Evolutionary conservation across 768 basidiomycete species (phyloP).

Genomic region (Panaeolus papilionaceus): DNA sequence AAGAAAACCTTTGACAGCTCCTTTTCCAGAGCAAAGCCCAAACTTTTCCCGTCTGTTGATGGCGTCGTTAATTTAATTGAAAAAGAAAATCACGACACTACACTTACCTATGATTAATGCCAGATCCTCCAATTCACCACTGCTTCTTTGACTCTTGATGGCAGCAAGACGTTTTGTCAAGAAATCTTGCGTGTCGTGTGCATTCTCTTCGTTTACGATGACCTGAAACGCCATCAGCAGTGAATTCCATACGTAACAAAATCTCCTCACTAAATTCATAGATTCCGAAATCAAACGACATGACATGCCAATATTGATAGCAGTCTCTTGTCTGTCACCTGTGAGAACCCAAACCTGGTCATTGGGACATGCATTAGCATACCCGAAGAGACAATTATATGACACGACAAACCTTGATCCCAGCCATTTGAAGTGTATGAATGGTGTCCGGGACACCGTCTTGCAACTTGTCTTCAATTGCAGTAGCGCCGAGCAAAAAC

Average conservation of each 20-base stretch:
- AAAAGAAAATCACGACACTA: conserved; percentile 23
- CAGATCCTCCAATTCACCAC: conserved; percentile 93
- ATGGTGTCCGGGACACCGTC: conserved; percentile 99
- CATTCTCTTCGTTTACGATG: conserved; percentile 90
- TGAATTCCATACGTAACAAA: conserved; percentile 7
- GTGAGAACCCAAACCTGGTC: conserved; percentile 94
- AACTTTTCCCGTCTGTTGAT: conserved; percentile 87
- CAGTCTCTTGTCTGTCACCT: conserved; percentile 98
- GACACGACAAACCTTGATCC: conserved; percentile 73
- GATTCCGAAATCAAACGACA: conserved; percentile 97
- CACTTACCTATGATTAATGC: conserved; percentile 88
- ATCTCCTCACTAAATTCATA: conserved; percentile 85
- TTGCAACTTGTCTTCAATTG: conserved; percentile 98
- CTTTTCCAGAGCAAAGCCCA: conserved; percentile 93
- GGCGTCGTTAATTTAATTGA: conserved; percentile 19
- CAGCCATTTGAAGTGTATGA: conserved; percentile 96
- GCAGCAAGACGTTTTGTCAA: conserved; percentile 88
- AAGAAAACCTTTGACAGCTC: conserved; percentile 88
- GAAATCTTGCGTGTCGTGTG: conserved; percentile 84
- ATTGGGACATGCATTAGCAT: conserved; percentile 4
- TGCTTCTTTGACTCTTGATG: conserved; percentile 90
- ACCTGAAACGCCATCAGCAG: conserved; percentile 56
- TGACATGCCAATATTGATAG: conserved; percentile 98
- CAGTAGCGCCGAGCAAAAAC: conserved; percentile 93
- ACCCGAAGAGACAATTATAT: background rate